These are phyloP conservation scores for Cyberlindnera xylosilytica DNA, from an alignment of 805 yeast genomes.

Conservation along the genomic window DNA sequence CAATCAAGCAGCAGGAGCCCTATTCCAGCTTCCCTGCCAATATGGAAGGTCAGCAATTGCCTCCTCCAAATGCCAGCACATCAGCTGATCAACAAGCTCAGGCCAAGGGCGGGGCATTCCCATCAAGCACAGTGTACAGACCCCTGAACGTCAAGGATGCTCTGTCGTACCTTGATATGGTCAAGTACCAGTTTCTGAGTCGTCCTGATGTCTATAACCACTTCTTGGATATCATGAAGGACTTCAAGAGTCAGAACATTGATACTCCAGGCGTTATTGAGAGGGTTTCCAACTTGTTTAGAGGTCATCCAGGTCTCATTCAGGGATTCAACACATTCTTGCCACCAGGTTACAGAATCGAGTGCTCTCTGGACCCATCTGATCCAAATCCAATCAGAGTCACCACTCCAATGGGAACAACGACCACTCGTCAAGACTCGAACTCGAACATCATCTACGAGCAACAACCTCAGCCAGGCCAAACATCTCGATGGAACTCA, in stretches of 20 bases:
- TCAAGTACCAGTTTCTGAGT: slow-evolving; percentile 83
- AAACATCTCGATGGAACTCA: slow-evolving; percentile 23
- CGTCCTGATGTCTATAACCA: slow-evolving; percentile 96
- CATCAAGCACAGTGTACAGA: slow-evolving; percentile 40
- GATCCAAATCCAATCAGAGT: slow-evolving; percentile 93
- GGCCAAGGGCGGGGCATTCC: slow-evolving; percentile 10
- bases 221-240: slow-evolving; percentile 97
- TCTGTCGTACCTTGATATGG: slow-evolving; percentile 90
- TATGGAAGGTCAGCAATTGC: slow-evolving; percentile 13
- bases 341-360: slow-evolving; percentile 94
- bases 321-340: slow-evolving; percentile 97
- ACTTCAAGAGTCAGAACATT: slow-evolving; percentile 91
- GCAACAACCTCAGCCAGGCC: slow-evolving; percentile 26
- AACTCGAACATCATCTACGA: slow-evolving; percentile 19
- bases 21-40: background rate
- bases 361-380: slow-evolving; percentile 82
- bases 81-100: slow-evolving; percentile 9
- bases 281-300: slow-evolving; percentile 83
- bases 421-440: slow-evolving; percentile 33
- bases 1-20: background rate
- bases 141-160: slow-evolving; percentile 97
- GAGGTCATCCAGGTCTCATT: slow-evolving; percentile 89
- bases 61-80: slow-evolving; percentile 11
- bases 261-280: slow-evolving; percentile 99
- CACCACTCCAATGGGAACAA: slow-evolving; percentile 92